Base-by-base conservation (phyloP, 73 alveolate genomes). In the Blepharisma stoltei region DNA sequence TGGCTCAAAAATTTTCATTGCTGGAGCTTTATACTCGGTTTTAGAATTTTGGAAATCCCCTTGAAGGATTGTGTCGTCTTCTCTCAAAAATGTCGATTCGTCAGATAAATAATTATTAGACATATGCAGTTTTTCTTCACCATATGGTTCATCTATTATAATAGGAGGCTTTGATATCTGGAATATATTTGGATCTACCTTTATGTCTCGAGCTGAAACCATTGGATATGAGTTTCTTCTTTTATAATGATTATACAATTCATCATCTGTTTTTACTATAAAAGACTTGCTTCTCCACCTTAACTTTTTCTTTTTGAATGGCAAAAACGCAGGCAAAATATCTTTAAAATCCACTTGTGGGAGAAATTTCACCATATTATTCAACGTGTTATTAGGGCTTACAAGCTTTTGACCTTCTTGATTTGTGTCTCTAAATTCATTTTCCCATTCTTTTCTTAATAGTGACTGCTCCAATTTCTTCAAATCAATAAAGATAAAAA, bases 141-240 rank as follows among this genome's bases (percentile, higher is more conserved):
- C 49, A 25, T 14, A 60, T 18, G 73, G 73, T 5, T 60, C 73
- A 14, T 60, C 73, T 14, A 18, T 25, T n/a, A 60, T 18, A 20
- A 14, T 25, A 8, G 73, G 73, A 8, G 73, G 46, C 18, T 60
- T 38, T 9, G 38, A 4, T 5, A 14, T 60, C 23, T 25, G 14
- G 14, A 60, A 25, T 14, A 9, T 25, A 8, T 60, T 38, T 20
- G 73, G 73, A 2, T 18, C 11, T n/a, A 60, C 46, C 23, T 60
- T 38, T 18, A 60, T 25, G 46, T 8, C 14, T 14, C 23, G 46
- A n/a, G 11, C 23, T 18, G 45, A n/a, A 1, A 60, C 11, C 38
- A 5, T 8, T 1, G 73, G 73, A 60, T 14, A 60, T 18, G 73
- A 60, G 73, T 25, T 25, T 18, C 48, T 60, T 60, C 73, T 60